phyloP scores from a whole-genome alignment of 768 basidiomycete genomes.

The Leccinum longicurvipes region DNA sequence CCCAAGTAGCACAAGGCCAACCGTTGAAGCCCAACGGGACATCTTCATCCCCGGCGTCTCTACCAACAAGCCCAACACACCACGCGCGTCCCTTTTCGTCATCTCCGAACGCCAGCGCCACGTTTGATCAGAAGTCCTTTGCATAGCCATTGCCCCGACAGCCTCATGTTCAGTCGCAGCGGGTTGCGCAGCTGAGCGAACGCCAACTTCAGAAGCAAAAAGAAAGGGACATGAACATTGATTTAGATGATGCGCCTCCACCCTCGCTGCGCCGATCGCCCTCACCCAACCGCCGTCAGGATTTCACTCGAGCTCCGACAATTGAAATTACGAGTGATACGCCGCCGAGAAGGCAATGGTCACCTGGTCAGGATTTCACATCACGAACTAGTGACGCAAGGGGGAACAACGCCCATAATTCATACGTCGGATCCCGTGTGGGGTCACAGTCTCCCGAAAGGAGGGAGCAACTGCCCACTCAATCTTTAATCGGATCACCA shows the following conservation, averaged over 20 bases:
- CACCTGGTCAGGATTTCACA: constrained; percentile 19
- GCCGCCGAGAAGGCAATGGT: constrained; percentile 28
- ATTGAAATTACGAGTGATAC: constrained; percentile 30
- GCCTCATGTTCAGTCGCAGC: constrained; percentile 10
- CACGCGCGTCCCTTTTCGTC: constrained; percentile 13
- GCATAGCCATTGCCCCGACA: constrained; percentile 15
- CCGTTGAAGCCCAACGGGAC: constrained; percentile 11
- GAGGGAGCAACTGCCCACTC: constrained; percentile 2
- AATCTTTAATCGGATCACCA: constrained; percentile 1
- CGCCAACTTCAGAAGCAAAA: constrained; percentile 27
- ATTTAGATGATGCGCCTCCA: constrained; percentile 43
- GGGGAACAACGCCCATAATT: constrained; percentile 5
- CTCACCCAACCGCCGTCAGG: constrained; percentile 21
- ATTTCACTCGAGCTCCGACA: constrained; percentile 19
- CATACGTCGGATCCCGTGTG: constrained; percentile 5
- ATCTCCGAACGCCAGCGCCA: constrained; percentile 16
- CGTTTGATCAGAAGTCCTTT: constrained; percentile 22
- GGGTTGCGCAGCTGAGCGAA: constrained; percentile 18
- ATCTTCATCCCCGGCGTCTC: constrained; percentile 10
- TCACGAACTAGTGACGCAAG: constrained; percentile 11
- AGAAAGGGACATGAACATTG: constrained; percentile 23
- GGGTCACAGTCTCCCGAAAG: constrained; percentile 18
- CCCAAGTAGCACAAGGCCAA: constrained; percentile 1
- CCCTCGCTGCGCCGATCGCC: constrained; percentile 40
- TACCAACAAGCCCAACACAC: constrained; percentile 24